A percentile compares a stretch with the other conserved stretches of the same genome.
Evolutionary conservation across 257 asterid species (phyloP).

Genomic region (Nicotiana paniculata): DNA sequence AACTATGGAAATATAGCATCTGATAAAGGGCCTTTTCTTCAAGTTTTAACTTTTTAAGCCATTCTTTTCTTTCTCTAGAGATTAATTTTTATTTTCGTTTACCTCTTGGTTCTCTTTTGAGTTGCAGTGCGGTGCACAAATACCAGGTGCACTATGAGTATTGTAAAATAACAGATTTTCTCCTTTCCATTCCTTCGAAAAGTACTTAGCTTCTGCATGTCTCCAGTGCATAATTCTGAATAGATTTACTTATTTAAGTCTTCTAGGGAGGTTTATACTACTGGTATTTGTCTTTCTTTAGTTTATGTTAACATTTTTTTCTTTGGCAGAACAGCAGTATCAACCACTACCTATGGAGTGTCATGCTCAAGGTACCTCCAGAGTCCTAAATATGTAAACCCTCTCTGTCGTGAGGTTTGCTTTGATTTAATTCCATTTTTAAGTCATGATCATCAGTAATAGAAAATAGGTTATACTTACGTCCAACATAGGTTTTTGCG

Average conservation of each 20-base stretch:
- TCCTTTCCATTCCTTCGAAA: not conserved
- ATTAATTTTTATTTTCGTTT: too few relatives aligned
- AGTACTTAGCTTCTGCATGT: not conserved
- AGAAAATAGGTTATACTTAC: not conserved
- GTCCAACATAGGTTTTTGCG: too few relatives aligned
- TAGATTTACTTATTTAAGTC: not conserved
- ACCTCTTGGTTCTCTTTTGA: not conserved
- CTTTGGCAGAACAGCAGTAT: constrained; percentile 50
- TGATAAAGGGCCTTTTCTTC: too few relatives aligned
- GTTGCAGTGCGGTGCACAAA: not conserved
- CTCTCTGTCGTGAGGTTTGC: too few relatives aligned
- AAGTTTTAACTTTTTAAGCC: too few relatives aligned
- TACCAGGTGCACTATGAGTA: too few relatives aligned
- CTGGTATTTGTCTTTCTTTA: not conserved
- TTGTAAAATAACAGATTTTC: not conserved
- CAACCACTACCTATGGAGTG: constrained; percentile 40
- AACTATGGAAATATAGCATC: too few relatives aligned
- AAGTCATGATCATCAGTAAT: too few relatives aligned
- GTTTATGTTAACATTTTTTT: not conserved
- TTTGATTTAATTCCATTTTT: not conserved
- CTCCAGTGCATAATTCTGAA: not conserved
- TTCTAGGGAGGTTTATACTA: not conserved
- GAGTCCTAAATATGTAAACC: too few relatives aligned
- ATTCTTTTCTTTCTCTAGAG: not conserved
- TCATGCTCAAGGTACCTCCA: constrained; percentile 43